phyloP scores from a whole-genome alignment of 768 basidiomycete species.

The Fomitopsis pulvina region DNA sequence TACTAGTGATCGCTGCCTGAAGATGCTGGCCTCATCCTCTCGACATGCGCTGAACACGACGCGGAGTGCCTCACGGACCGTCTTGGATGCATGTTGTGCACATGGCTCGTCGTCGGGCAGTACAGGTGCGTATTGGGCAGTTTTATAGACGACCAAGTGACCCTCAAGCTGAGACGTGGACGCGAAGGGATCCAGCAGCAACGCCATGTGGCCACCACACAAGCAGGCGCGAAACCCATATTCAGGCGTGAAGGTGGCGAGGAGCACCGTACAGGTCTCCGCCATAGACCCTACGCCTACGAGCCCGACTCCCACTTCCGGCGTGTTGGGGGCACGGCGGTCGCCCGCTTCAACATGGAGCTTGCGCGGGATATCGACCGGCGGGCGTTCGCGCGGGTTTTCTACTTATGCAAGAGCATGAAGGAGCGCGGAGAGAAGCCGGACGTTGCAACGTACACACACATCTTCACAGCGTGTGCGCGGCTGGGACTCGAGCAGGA shows the following conservation, averaged over 20 bases:
- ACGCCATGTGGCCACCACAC: slow-evolving; percentile 6
- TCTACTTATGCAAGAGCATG: slow-evolving; percentile 49
- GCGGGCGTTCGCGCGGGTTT: slow-evolving; percentile 31
- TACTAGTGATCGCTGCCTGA: background rate
- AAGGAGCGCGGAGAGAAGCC: slow-evolving; percentile 49
- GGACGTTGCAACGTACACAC: slow-evolving; percentile 48
- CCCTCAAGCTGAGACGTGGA: background rate
- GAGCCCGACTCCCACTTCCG: slow-evolving; percentile 18
- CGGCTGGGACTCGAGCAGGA: slow-evolving; percentile 38
- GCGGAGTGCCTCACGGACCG: background rate
- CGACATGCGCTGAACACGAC: slow-evolving; percentile 16
- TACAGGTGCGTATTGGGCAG: background rate
- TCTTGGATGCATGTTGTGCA: background rate
- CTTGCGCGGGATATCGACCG: slow-evolving; percentile 32
- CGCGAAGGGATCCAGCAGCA: slow-evolving; percentile 1
- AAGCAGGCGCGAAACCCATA: background rate
- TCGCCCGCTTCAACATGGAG: slow-evolving; percentile 21
- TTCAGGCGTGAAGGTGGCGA: background rate
- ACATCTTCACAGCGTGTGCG: slow-evolving; percentile 45
- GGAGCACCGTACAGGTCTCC: background rate
- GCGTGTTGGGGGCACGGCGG: slow-evolving; percentile 8
- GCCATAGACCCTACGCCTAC: slow-evolving; percentile 23
- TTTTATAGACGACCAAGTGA: background rate
- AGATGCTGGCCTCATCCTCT: slow-evolving; percentile 22
- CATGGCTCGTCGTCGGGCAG: background rate